Base-by-base conservation (phyloP, 169 alveolate genomes). In the Theileria parva region DNA sequence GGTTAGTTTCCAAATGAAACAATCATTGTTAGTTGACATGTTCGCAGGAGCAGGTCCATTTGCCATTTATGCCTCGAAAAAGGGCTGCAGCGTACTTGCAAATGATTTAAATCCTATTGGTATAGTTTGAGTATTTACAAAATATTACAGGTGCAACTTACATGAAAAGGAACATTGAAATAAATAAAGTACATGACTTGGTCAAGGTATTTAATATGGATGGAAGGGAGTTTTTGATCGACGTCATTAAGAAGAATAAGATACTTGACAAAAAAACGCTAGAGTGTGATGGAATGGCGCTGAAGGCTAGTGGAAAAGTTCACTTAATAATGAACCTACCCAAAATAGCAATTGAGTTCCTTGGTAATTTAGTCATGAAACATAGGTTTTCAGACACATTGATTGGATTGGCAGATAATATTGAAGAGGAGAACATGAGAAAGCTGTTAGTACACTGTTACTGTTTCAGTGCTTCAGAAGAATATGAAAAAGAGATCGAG, bases 41-140 rank as follows among this genome's bases (percentile, higher is more conserved):
- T 95, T 95, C 81, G 95, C 95, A 9, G 98, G 98, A 0, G 97
- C 92, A 2, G 98, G 98, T 3, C 95, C 96, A 19, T 89, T 95
- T 74, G 94, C 96, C 32, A 72, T 95, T 79, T 91, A 88, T 37
- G 93, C 95, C 15, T 95, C 96, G 19, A 88, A 90, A 77, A 92
- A 88, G 83, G 96, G 96, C 17, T 92, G 95, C 19, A 71, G 84
- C 44, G 96, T 94, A 39, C 88, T 92, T 69, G 96, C 97, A 0
- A 95, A 95, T 80, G 98, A 95, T 78, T 91, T 93, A 74, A 95
- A 95, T 81, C 97, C 97, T 15, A 65, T 70, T 2, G 85, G 85
- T 4, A 67, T 27, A 63, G 25, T 6, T 37, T 19, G 11, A 12
- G 57, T 39, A 19, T 19, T 65, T 15, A 25, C 51, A 39, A 65